Conservation (phyloP, 495 filamentous ascomycete species). For the Talaromyces adpressus region DNA sequence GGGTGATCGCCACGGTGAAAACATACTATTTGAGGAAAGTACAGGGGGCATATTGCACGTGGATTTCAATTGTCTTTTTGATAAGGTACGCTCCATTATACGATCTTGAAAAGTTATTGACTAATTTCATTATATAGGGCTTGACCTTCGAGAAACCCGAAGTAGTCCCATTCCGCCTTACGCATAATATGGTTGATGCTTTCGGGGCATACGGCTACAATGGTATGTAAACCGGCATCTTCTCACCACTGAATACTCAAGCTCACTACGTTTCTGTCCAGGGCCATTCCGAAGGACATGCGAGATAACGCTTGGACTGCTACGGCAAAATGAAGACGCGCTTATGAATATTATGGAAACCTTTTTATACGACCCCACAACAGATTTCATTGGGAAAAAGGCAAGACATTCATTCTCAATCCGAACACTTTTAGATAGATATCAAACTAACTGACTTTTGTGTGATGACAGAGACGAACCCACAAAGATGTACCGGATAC, state of each 20-base stretch:
- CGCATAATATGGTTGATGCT: constrained; percentile 95
- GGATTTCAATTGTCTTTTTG: constrained; percentile 99
- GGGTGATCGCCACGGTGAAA: constrained; percentile 97
- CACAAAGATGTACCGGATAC: constrained; percentile 67
- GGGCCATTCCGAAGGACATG: constrained; percentile 86
- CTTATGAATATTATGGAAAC: constrained; percentile 95
- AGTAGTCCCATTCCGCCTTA: constrained; percentile 93
- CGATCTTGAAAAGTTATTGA: constrained; percentile 3
- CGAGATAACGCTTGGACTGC: constrained; percentile 76
- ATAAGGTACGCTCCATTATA: constrained; percentile 51
- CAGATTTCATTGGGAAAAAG: constrained; percentile 82
- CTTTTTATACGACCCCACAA: constrained; percentile 92
- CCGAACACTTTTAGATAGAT: constrained; percentile 6
- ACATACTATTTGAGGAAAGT: constrained; percentile 89
- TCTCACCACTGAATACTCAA: neutral
- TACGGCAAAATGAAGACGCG: constrained; percentile 88
- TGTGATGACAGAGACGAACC: constrained; percentile 39
- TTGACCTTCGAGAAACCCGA: constrained; percentile 94
- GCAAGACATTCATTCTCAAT: constrained; percentile 18
- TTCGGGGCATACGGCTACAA: constrained; percentile 93
- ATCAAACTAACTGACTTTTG: constrained; percentile 12
- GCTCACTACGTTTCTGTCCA: constrained; percentile 10
- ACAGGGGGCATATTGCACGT: constrained; percentile 95
- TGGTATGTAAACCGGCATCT: constrained; percentile 20
- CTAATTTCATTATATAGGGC: constrained; percentile 35